Conservation (phyloP, 352 stramenopile genomes). For the Phytopythium helicoides region DNA sequence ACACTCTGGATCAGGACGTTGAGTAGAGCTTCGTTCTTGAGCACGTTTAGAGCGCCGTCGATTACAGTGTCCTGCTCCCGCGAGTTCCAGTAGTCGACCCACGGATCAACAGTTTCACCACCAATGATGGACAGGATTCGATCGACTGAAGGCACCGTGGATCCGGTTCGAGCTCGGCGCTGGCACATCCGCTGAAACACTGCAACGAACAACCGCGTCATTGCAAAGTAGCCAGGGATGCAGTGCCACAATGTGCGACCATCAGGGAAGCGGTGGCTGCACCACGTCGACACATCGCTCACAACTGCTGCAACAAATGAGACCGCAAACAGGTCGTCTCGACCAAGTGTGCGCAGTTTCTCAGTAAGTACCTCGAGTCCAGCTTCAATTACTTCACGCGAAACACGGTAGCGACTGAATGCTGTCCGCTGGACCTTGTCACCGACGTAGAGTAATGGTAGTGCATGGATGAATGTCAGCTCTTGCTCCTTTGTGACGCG, state of each 20-base stretch:
- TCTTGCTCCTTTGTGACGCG: slow-evolving; percentile 42
- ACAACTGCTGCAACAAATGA: slow-evolving; percentile 73
- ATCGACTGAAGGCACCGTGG: slow-evolving; percentile 40
- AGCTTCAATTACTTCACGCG: slow-evolving; percentile 46
- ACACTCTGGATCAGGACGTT: slow-evolving; percentile 81
- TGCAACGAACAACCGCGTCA: slow-evolving; percentile 62
- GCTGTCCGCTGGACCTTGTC: slow-evolving; percentile 42
- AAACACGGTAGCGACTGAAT: slow-evolving; percentile 33
- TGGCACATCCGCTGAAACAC: slow-evolving; percentile 81
- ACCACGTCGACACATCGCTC: slow-evolving; percentile 64
- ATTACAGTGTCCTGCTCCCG: slow-evolving; percentile 57
- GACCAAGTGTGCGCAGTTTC: slow-evolving; percentile 43
- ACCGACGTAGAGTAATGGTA: slow-evolving; percentile 51
- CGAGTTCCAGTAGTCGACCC: slow-evolving; percentile 71
- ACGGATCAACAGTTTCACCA: slow-evolving; percentile 51
- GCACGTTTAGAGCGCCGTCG: slow-evolving; percentile 52
- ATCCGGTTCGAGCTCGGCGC: slow-evolving; percentile 43
- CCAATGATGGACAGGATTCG: slow-evolving; percentile 65
- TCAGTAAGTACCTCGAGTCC: slow-evolving; percentile 54
- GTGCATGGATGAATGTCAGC: slow-evolving; percentile 48
- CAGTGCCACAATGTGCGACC: slow-evolving; percentile 68
- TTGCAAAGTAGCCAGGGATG: slow-evolving; percentile 70
- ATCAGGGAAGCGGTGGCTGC: slow-evolving; percentile 33
- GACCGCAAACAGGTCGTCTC: slow-evolving; percentile 62
- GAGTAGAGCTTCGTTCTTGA: slow-evolving; percentile 65